Percentiles rank a stretch among this genome's conserved stretches.
These are phyloP conservation scores for Malania oleifera DNA, from an alignment of 164 flowering plant genomes.

Conservation along the genomic window DNA sequence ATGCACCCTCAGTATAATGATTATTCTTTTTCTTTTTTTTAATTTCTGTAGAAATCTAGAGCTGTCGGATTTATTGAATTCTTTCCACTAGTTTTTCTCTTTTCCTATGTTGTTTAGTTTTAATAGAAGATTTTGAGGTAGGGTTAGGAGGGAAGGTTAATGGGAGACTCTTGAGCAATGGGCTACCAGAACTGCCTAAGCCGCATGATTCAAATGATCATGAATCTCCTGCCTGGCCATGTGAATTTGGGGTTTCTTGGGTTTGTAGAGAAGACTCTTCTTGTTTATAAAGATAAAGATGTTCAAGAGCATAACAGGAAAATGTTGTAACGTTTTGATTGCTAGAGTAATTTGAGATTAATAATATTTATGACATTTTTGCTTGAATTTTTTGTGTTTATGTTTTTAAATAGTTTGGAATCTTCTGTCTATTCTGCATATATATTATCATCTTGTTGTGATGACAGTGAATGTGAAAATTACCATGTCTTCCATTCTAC, in stretches of 20 bases:
- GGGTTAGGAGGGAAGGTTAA: slow-evolving; percentile 10
- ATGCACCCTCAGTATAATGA: slow-evolving; percentile 36
- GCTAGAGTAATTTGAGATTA: slow-evolving; percentile 1
- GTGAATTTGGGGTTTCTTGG: slow-evolving; percentile 9
- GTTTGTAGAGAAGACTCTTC: slow-evolving; percentile 8
- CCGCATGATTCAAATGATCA: slow-evolving; percentile 12
- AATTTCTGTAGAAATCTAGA: slow-evolving; percentile 14
- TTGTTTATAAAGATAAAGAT: slow-evolving; percentile 9
- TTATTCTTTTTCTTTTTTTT: slow-evolving; percentile 6
- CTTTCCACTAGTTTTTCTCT: slow-evolving; percentile 6
- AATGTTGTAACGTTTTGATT: not conserved
- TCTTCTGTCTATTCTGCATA: not conserved
- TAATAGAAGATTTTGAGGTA: slow-evolving; percentile 10
- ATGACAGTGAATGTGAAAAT: no score
- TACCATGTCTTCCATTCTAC: no score
- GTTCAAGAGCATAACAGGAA: not conserved
- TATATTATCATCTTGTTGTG: not conserved
- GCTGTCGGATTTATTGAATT: slow-evolving; percentile 20
- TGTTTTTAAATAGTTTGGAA: not conserved
- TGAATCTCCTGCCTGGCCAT: slow-evolving; percentile 6
- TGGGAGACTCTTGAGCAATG: slow-evolving; percentile 4
- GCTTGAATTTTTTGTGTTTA: slow-evolving; percentile 1
- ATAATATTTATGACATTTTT: not conserved
- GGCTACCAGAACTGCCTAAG: not conserved
- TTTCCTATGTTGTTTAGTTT: not conserved